Conservation (phyloP, 768 basidiomycete genomes). For the Lentinula sp. region DNA sequence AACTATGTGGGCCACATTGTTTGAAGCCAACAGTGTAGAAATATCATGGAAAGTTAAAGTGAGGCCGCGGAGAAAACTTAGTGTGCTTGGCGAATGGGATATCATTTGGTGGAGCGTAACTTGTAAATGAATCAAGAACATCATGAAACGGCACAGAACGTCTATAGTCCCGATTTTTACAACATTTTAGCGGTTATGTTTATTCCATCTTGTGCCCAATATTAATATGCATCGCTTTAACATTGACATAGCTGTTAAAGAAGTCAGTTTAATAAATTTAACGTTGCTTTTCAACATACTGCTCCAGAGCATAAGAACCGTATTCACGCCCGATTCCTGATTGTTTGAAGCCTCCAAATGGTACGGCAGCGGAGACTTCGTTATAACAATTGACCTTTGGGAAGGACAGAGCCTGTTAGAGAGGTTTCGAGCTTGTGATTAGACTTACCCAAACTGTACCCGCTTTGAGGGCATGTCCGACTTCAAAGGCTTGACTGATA, state of each 20-base stretch:
- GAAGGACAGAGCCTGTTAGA: background rate
- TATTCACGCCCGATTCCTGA: conserved; percentile 66
- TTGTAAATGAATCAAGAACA: background rate
- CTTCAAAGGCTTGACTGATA: conserved; percentile 55
- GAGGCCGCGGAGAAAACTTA: background rate
- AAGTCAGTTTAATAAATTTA: conserved; percentile 3
- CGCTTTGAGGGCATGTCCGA: conserved; percentile 60
- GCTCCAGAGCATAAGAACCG: conserved; percentile 55
- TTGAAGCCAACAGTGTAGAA: background rate
- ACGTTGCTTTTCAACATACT: conserved; percentile 28
- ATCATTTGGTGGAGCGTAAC: conserved; percentile 3
- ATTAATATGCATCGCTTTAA: conserved; percentile 63
- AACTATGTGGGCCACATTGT: background rate
- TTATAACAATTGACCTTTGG: conserved; percentile 33
- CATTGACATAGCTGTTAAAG: conserved; percentile 40
- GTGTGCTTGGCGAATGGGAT: background rate
- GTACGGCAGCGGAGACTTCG: conserved; percentile 40
- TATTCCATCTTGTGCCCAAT: conserved; percentile 24
- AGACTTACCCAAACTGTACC: conserved; percentile 52
- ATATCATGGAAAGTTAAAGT: background rate
- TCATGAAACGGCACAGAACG: background rate
- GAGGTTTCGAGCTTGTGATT: no score
- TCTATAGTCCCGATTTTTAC: background rate
- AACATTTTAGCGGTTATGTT: background rate
- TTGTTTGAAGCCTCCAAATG: conserved; percentile 73